Base-by-base conservation (phyloP, 1,284 basidiomycete species). In the Ustilago curta region DNA sequence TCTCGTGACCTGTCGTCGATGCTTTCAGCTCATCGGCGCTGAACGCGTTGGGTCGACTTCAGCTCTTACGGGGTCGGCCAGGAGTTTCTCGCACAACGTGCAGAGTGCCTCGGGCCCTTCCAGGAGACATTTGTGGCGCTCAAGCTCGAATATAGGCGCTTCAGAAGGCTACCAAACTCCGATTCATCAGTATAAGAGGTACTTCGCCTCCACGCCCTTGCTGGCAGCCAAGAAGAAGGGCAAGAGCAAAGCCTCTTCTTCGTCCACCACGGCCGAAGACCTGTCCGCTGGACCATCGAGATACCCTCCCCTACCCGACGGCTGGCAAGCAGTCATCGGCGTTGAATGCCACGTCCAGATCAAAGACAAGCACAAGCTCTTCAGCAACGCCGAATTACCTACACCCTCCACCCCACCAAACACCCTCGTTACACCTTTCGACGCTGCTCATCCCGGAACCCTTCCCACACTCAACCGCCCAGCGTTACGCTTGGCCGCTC, bases 331-430 rank as follows among this genome's bases (percentile, higher is more conserved):
- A 21, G 88, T 97, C 56, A 91, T 99, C 48, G 97, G 97, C 25
- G 91, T 99, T 50, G 96, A 99, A 83, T 93, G 95, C 11, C 97
- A 99, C 83, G 93, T 94, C 0, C 96, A 99, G 85, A 90, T 99
- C 79, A 92, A 92, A 84, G 91, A 93, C 12, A 89, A 90, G 56
- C 87, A 88, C 65, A 99, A 99, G 86, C 88, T 99, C 12, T 98
- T 99, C 86, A 97, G 95, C 54, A 87, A 77, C 1, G 66, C 74
- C 4, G 32, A 35, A 19, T 77, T 75, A 43, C 90, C 90, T 2
- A 88, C 89, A 14, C 87, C 87, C 43, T 87, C 88, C 7, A 88
- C 87, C 4, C 81, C 83, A 1, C 90, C 91, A 0, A 96, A 97
- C 83, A 91, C 89, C 0, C 89, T 90, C 78, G 91, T 96, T n/a